Conservation (phyloP, 2,329 filamentous ascomycete genomes). For the Tolypocladium amazonense region DNA sequence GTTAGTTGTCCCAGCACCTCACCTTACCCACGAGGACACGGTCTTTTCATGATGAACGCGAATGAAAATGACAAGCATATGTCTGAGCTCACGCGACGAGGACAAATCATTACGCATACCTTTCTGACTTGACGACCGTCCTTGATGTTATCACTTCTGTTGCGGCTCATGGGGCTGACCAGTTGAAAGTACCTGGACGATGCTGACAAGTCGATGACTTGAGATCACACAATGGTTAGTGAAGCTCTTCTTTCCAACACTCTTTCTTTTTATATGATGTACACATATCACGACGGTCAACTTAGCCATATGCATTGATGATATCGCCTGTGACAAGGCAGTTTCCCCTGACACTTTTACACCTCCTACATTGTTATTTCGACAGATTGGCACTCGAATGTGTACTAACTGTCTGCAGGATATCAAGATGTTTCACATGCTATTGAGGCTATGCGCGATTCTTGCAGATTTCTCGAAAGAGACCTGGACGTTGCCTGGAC, state of each 20-base stretch:
- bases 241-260: background rate
- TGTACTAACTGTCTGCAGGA: slow-evolving; percentile 2
- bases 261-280: slow-evolving; percentile 24
- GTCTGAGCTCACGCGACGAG: slow-evolving; percentile 61
- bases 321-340: slow-evolving; percentile 37
- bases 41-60: slow-evolving; percentile 64
- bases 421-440: too few relatives aligned
- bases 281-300: slow-evolving; percentile 37
- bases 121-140: slow-evolving; percentile 5
- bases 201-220: background rate
- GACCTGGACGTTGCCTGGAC: too few relatives aligned
- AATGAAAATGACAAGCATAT: slow-evolving; percentile 94
- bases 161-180: background rate
- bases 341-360: slow-evolving; percentile 15
- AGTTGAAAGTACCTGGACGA: background rate
- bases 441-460: background rate
- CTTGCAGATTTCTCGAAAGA: background rate
- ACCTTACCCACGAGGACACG: background rate
- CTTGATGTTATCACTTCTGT: background rate
- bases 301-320: slow-evolving; percentile 36
- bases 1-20: slow-evolving; percentile 11
- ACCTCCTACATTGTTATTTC: background rate
- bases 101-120: slow-evolving; percentile 22
- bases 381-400: background rate
- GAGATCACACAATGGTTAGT: background rate